phyloP scores from a whole-genome alignment of 148 eudicot genomes.

The Persicaria maculosa region DNA sequence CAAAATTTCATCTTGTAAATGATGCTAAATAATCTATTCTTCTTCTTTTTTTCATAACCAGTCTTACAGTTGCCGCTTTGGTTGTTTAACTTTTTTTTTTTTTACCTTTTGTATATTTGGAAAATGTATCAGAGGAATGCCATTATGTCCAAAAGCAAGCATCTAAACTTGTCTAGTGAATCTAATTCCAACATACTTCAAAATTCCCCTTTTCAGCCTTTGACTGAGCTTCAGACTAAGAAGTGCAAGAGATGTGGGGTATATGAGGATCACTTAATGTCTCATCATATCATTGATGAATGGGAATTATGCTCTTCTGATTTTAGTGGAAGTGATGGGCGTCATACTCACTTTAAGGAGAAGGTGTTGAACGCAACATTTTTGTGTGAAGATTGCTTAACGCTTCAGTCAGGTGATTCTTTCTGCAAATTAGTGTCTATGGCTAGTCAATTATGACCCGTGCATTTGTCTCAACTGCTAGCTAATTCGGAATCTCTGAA shows the following conservation, averaged over 20 bases:
- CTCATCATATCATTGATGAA: slow-evolving; percentile 63
- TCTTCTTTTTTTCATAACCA: neutral
- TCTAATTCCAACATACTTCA: neutral
- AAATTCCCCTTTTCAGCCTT: slow-evolving; percentile 39
- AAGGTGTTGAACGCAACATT: slow-evolving; percentile 67
- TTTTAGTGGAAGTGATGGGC: slow-evolving; percentile 48
- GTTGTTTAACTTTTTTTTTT: neutral
- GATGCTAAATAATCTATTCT: neutral
- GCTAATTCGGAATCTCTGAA: neutral
- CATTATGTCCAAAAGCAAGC: neutral
- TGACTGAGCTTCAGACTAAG: slow-evolving; percentile 47
- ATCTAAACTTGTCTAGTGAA: neutral
- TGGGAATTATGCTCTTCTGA: slow-evolving; percentile 88
- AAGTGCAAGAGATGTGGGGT: slow-evolving; percentile 94
- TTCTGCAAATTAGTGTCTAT: too few species aligned
- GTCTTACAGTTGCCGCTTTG: neutral
- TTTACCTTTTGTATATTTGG: too few species aligned
- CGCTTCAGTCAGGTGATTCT: slow-evolving; percentile 30
- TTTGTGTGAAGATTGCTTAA: slow-evolving; percentile 39
- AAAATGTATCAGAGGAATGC: neutral
- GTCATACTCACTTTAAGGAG: slow-evolving; percentile 36
- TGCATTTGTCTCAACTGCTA: neutral
- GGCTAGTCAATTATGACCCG: neutral
- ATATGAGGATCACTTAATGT: slow-evolving; percentile 40
- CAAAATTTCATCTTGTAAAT: neutral